phyloP scores from a whole-genome alignment of 306 rosid genomes.

The Biancaea sappan region DNA sequence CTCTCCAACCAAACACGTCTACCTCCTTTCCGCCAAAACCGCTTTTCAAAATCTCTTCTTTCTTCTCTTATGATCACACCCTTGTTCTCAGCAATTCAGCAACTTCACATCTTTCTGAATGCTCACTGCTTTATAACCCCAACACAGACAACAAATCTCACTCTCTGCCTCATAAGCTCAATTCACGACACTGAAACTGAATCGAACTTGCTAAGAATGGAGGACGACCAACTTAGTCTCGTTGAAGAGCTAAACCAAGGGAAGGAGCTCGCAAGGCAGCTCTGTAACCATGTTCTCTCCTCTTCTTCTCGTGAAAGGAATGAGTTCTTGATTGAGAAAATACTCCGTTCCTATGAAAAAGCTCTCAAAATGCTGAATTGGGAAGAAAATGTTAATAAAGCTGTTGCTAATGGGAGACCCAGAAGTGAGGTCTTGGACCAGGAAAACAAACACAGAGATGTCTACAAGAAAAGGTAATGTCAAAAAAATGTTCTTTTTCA shows the following conservation, averaged over 20 bases:
- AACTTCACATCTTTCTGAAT: background rate
- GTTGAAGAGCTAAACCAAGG: constrained; percentile 64
- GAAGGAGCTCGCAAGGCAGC: constrained; percentile 61
- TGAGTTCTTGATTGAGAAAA: constrained; percentile 50
- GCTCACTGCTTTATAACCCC: background rate
- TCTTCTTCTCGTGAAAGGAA: constrained; percentile 45
- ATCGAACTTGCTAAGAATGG: too few species aligned
- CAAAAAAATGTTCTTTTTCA: too few species aligned
- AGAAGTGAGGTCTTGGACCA: constrained; percentile 50
- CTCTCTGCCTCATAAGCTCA: too few species aligned
- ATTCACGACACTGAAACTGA: background rate
- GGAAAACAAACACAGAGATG: constrained; percentile 45
- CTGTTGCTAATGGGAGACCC: constrained; percentile 47
- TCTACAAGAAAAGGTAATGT: constrained; percentile 68
- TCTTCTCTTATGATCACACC: constrained; percentile 9
- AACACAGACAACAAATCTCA: too few species aligned
- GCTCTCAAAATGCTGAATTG: constrained; percentile 47
- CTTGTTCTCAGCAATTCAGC: background rate
- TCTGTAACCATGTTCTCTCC: constrained; percentile 40
- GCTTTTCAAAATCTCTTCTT: constrained; percentile 11
- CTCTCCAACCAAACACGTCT: constrained; percentile 4
- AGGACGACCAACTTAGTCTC: constrained; percentile 49
- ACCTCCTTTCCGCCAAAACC: background rate
- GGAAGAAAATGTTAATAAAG: constrained; percentile 33
- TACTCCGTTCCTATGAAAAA: constrained; percentile 60